These are phyloP conservation scores for Galeopsis tetrahit DNA, from an alignment of 257 asterid genomes.

Conservation along the genomic window DNA sequence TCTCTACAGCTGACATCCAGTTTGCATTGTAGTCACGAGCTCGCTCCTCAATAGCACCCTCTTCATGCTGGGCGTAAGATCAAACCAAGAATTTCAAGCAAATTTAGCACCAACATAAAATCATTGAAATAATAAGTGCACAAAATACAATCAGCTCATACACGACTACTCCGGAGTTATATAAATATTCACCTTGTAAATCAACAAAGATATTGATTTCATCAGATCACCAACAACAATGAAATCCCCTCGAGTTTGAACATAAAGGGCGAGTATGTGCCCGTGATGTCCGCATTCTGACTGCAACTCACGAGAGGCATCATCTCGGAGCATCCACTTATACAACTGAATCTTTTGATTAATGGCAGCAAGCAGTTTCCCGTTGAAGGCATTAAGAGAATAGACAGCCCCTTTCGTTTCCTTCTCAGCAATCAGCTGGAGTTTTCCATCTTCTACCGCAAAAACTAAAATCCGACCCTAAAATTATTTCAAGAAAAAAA, in stretches of 20 bases:
- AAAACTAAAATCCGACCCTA: conserved; percentile 96
- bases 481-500: conserved; percentile 28
- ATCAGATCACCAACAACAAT: conserved; percentile 95
- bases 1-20: conserved; percentile 99
- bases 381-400: conserved; percentile 90
- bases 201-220: conserved; percentile 92
- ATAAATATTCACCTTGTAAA: conserved; percentile 73
- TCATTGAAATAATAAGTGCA: neutral
- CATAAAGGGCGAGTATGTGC: conserved; percentile 95
- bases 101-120: neutral
- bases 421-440: conserved; percentile 87
- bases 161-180: neutral
- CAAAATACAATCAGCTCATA: neutral
- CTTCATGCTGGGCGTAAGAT: conserved; percentile 68
- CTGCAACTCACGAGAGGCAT: conserved; percentile 89
- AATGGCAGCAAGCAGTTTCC: conserved; percentile 96
- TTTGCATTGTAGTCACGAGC: conserved; percentile 98
- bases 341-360: conserved; percentile 97
- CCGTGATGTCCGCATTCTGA: conserved; percentile 99
- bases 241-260: conserved; percentile 97
- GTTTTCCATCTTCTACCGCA: conserved; percentile 96
- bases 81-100: conserved; percentile 26
- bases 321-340: conserved; percentile 95
- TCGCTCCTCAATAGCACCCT: conserved; percentile 98
- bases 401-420: conserved; percentile 98